phyloP scores from a whole-genome alignment of 495 filamentous ascomycete genomes.

The Xylaria castorea region DNA sequence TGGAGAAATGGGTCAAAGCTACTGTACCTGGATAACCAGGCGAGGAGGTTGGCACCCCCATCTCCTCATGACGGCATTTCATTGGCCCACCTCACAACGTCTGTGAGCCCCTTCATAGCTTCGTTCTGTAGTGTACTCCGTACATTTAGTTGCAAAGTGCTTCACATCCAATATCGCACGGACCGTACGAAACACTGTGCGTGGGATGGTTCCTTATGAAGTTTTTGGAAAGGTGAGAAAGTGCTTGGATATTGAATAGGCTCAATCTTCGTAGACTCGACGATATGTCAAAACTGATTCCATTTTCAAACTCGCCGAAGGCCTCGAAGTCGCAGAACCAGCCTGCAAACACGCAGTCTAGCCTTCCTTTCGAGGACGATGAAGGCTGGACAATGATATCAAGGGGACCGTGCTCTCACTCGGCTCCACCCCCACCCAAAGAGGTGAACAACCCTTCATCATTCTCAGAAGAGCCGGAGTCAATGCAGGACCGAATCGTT shows the following conservation, averaged over 20 bases:
- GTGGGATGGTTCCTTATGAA: not conserved
- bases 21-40: too few species aligned
- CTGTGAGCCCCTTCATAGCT: not conserved
- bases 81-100: not conserved
- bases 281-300: not conserved
- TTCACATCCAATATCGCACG: not conserved
- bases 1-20: constrained; percentile 5
- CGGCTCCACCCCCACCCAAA: not conserved
- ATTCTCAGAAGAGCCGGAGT: constrained; percentile 27
- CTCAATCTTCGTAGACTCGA: not conserved
- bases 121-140: not conserved
- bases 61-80: not conserved
- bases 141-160: not conserved
- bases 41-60: not conserved
- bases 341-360: not conserved
- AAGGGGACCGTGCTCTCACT: not conserved
- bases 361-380: not conserved
- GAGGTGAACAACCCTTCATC: not conserved
- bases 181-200: not conserved
- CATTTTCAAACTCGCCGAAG: not conserved
- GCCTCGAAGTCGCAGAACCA: not conserved
- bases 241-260: not conserved
- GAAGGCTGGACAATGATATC: constrained; percentile 26
- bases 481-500: constrained; percentile 42
- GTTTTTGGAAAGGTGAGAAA: not conserved